Evolutionary conservation across 2,329 filamentous ascomycete species (phyloP), one percentile per base, ranked within the genome.

Genomic region (Phymatotrichopsis omnivora): DNA sequence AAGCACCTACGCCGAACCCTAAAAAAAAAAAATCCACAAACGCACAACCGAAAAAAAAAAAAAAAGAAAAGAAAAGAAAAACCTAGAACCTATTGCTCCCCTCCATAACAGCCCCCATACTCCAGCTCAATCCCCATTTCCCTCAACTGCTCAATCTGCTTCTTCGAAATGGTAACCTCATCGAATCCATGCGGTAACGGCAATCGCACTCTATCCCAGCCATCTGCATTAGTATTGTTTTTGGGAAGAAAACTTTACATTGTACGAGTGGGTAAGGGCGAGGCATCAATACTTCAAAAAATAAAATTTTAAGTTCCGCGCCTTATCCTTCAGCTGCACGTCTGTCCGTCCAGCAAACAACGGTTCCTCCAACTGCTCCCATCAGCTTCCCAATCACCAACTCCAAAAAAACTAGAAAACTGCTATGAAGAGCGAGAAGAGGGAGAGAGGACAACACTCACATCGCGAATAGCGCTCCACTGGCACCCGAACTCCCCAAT

Each of bases 281-380:
- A 16, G 22, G 20, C 34, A 22, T 28, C 64, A 65, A 60, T 57
- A 70, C 67, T 65, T 65, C 3, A 70, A 42, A 40, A 57, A 66
- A 6, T 60, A 61, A 30, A 66, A 61, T 56, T 71, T 73, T 46
- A 76, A 60, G 49, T 74, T 75, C 39, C 74, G 64, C 3, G 72
- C 73, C 49, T 68, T 68, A 51, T 74, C 71, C 53, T 73, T 74
- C 6, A 76, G 49, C 33, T 73, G 69, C 2, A 74, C 70, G 48
- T 77, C 70, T 5, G 60, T 63, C 2, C 74, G 64, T 2, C 55
- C 50, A 3, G 42, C 45, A 14, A 73, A 56, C 31, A 60, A 38
- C 2, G 59, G 59, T 8, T 60, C 57, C 41, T 56, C 28, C 4
- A 42, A 5, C 61, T 55, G 2, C 62, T 63, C 12, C 57, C 57